These are phyloP conservation scores for Aciculoconidium aculeatum DNA, from an alignment of 805 yeast genomes.

Conservation along the genomic window DNA sequence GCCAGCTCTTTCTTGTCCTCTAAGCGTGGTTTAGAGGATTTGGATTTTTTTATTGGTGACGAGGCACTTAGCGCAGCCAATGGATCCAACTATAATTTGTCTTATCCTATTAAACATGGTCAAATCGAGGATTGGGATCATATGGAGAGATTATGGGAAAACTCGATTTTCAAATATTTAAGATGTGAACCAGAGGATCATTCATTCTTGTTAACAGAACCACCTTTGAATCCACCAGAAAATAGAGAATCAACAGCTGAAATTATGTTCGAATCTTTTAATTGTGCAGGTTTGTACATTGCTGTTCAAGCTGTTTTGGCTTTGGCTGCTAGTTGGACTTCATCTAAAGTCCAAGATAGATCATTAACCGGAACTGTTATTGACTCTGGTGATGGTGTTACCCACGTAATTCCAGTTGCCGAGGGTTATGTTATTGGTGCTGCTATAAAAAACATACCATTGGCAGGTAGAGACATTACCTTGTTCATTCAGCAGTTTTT, in stretches of 20 bases:
- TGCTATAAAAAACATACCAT: constrained; percentile 94
- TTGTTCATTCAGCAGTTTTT: constrained; percentile 85
- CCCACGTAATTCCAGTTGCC: constrained; percentile 98
- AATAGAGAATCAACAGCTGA: constrained; percentile 98
- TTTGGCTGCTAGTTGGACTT: constrained; percentile 98
- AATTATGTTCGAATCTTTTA: constrained; percentile 97
- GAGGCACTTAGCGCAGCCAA: constrained; percentile 90
- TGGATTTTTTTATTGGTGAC: constrained; percentile 92
- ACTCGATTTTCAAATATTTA: constrained; percentile 90
- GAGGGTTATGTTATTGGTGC: constrained; percentile 98
- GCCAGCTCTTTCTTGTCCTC: constrained; percentile 46
- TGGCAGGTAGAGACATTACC: constrained; percentile 98
- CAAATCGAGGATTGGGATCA: constrained; percentile 99
- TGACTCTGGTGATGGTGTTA: constrained; percentile 98
- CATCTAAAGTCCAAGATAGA: constrained; percentile 89
- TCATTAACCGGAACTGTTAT: constrained; percentile 97
- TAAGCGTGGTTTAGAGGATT: constrained; percentile 88
- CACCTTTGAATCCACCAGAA: constrained; percentile 99
- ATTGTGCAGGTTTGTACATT: constrained; percentile 96
- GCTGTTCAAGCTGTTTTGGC: constrained; percentile 99
- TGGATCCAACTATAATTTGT: constrained; percentile 81
- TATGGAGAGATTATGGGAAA: constrained; percentile 99
- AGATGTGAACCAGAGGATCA: constrained; percentile 99
- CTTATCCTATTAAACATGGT: constrained; percentile 94
- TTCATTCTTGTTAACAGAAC: constrained; percentile 91